Percentiles rank a stretch among this genome's conserved stretches.
These are phyloP conservation scores for Corchorus capsularis DNA, from an alignment of 345 rosid species.

Conservation along the genomic window DNA sequence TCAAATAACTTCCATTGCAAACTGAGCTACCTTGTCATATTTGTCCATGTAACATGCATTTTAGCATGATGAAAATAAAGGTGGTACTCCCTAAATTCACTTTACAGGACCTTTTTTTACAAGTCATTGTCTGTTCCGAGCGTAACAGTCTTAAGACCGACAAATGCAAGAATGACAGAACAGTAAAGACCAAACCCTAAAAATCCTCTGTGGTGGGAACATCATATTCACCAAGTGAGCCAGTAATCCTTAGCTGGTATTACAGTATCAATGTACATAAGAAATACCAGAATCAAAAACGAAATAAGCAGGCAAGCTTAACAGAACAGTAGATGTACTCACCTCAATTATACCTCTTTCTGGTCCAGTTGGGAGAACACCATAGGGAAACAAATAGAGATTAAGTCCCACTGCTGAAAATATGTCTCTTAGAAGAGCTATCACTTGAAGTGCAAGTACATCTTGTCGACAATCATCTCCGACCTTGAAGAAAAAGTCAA, in stretches of 20 bases:
- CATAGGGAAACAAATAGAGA: constrained; percentile 92
- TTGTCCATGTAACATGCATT: background rate
- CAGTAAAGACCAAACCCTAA: background rate
- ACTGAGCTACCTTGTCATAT: background rate
- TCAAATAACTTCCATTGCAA: background rate
- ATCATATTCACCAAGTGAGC: background rate
- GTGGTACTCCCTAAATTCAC: background rate
- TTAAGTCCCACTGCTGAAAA: constrained; percentile 85
- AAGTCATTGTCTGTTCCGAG: background rate
- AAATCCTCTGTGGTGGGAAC: background rate
- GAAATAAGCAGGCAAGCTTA: background rate
- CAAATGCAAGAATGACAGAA: background rate
- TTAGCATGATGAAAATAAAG: background rate
- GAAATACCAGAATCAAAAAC: background rate
- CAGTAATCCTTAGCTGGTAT: background rate
- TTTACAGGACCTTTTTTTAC: background rate
- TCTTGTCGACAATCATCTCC: constrained; percentile 99
- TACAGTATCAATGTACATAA: background rate
- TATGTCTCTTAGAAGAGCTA: constrained; percentile 88
- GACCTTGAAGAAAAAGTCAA: constrained; percentile 53
- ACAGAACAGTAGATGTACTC: constrained; percentile 21
- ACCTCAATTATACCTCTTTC: constrained; percentile 99
- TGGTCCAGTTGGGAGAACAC: constrained; percentile 98
- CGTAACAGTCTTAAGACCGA: background rate
- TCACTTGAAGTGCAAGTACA: constrained; percentile 98